Conservation (phyloP, 1,139 yeast species). For the Yamadazyma taylorii region DNA sequence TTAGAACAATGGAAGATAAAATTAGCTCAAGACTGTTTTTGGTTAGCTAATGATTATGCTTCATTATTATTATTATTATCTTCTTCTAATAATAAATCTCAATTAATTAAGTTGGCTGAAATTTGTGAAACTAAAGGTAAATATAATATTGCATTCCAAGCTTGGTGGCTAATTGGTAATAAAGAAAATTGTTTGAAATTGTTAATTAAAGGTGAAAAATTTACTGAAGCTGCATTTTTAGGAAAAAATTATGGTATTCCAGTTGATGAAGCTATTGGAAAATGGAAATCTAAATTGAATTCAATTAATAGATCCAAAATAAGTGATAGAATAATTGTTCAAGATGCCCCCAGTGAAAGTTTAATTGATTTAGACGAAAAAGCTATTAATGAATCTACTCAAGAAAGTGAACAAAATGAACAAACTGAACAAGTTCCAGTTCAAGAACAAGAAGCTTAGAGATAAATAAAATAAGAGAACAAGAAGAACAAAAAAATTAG, state of each 20-base stretch:
- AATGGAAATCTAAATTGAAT: slow-evolving; percentile 66
- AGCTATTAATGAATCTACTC: slow-evolving; percentile 15
- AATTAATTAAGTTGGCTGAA: slow-evolving; percentile 61
- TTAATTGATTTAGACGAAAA: slow-evolving; percentile 29
- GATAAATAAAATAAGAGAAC: too few species aligned
- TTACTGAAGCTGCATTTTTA: slow-evolving; percentile 82
- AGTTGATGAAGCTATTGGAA: slow-evolving; percentile 47
- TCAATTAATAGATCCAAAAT: slow-evolving; percentile 54
- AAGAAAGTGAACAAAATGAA: slow-evolving; percentile 15
- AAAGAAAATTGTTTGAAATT: slow-evolving; percentile 62
- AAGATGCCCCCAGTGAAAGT: slow-evolving; percentile 19
- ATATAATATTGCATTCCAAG: slow-evolving; percentile 88
- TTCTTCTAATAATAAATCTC: slow-evolving; percentile 68
- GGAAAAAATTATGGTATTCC: slow-evolving; percentile 70
- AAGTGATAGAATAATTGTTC: slow-evolving; percentile 57
- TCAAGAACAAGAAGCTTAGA: slow-evolving; percentile 14
- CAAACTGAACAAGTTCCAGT: slow-evolving; percentile 19
- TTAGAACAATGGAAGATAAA: slow-evolving; percentile 75
- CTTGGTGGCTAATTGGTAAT: slow-evolving; percentile 86
- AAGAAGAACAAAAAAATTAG: too few species aligned
- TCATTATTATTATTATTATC: slow-evolving; percentile 82
- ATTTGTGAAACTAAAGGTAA: slow-evolving; percentile 70
- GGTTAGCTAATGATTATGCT: slow-evolving; percentile 78
- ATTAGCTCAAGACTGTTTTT: slow-evolving; percentile 79
- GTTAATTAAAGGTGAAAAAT: slow-evolving; percentile 67